Conservation (phyloP, 176 grass and related monocot genomes). For the Avena sativa region DNA sequence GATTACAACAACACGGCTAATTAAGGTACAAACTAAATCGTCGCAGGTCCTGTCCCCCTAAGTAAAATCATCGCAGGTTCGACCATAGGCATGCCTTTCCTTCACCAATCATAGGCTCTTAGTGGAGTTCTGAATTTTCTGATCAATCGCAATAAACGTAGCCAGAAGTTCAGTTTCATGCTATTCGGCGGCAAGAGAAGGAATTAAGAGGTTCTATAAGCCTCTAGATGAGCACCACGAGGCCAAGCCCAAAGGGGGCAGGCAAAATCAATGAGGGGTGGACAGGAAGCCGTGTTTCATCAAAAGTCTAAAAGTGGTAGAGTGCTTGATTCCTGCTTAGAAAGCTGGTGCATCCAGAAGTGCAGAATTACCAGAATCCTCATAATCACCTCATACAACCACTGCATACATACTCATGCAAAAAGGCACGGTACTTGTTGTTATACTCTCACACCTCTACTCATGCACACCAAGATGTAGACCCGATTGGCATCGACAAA, state of each 20-base stretch:
- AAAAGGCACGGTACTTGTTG: background rate
- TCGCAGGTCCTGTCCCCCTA: background rate
- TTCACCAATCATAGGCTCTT: background rate
- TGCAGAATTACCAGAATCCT: background rate
- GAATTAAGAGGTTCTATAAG: slow-evolving; percentile 33
- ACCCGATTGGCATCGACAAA: background rate
- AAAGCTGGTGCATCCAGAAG: slow-evolving; percentile 12
- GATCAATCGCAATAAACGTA: background rate
- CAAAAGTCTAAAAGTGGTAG: background rate
- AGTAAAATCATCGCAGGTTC: background rate
- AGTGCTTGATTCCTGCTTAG: slow-evolving; percentile 28
- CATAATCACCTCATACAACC: background rate
- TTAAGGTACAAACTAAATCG: background rate
- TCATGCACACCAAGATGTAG: background rate
- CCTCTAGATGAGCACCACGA: slow-evolving; percentile 1
- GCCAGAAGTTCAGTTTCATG: background rate
- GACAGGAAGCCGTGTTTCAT: slow-evolving; percentile 29
- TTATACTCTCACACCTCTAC: background rate
- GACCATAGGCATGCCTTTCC: background rate
- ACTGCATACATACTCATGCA: too few species aligned
- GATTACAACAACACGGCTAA: background rate
- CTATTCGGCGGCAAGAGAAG: background rate
- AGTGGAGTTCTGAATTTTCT: background rate
- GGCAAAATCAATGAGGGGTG: background rate
- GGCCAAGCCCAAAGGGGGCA: too few species aligned